Conservation (phyloP, 345 rosid genomes). For the Salix purpurea region DNA sequence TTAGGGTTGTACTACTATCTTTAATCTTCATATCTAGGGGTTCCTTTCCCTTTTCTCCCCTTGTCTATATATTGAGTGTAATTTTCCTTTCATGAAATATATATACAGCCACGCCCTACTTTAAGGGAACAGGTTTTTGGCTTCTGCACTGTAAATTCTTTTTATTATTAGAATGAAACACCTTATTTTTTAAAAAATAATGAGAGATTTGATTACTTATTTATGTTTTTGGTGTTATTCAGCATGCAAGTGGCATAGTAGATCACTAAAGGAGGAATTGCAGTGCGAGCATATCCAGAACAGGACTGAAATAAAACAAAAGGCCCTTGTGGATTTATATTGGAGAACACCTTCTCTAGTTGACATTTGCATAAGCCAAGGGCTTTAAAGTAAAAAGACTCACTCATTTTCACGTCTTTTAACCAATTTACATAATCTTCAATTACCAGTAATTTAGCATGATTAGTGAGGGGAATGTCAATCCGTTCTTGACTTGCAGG, state of each 20-base stretch:
- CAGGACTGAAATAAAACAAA: too few species aligned
- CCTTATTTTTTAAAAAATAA: not conserved
- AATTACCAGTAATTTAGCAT: too few species aligned
- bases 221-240: not conserved
- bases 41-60: not conserved
- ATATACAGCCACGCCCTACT: not conserved
- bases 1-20: constrained; percentile 14
- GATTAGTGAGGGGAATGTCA: too few species aligned
- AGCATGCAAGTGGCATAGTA: not conserved
- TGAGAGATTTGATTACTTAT: not conserved
- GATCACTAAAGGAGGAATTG: not conserved
- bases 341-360: too few species aligned
- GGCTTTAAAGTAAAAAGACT: too few species aligned
- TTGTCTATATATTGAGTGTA: not conserved
- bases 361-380: too few species aligned
- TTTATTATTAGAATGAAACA: not conserved
- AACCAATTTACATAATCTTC: too few species aligned
- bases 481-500: too few species aligned
- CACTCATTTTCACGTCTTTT: too few species aligned
- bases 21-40: too few species aligned
- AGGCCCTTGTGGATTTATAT: too few species aligned
- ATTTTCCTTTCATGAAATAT: not conserved
- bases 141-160: too few species aligned
- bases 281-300: not conserved
- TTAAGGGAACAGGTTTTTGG: not conserved